Evolutionary conservation across 768 basidiomycete genomes (phyloP).

Genomic region (Podaxis rugospora): DNA sequence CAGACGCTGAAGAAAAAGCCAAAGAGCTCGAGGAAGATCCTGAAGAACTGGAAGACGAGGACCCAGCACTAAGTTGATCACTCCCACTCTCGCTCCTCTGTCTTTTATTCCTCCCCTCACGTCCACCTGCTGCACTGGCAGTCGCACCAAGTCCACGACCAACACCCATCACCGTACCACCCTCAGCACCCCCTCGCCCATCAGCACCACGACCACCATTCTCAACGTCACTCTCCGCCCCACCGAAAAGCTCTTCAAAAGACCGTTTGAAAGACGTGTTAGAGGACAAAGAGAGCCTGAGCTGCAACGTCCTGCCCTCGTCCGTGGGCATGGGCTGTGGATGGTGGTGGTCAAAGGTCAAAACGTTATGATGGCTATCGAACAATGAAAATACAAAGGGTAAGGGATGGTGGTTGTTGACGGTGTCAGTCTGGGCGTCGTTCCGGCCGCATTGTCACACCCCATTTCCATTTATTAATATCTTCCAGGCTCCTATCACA

Average conservation of each 20-base stretch:
- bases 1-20: neutral
- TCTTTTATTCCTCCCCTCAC: conserved; percentile 3
- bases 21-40: neutral
- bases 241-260: conserved; percentile 9
- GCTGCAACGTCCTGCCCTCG: conserved; percentile 4
- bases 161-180: neutral
- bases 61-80: neutral
- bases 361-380: too few relatives aligned
- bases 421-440: neutral
- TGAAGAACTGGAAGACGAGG: neutral
- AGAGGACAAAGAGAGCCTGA: conserved; percentile 3
- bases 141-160: neutral
- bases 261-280: conserved; percentile 8
- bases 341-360: too few relatives aligned
- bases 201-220: neutral
- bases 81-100: neutral
- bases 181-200: neutral
- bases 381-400: neutral
- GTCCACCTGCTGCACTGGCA: neutral
- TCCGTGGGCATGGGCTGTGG: neutral
- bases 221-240: conserved; percentile 3
- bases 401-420: neutral
- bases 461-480: neutral
- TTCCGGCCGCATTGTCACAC: neutral
- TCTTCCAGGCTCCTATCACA: neutral